Base-by-base conservation (phyloP, 176 grass and related monocot genomes). In the Cymbopogon citratus region DNA sequence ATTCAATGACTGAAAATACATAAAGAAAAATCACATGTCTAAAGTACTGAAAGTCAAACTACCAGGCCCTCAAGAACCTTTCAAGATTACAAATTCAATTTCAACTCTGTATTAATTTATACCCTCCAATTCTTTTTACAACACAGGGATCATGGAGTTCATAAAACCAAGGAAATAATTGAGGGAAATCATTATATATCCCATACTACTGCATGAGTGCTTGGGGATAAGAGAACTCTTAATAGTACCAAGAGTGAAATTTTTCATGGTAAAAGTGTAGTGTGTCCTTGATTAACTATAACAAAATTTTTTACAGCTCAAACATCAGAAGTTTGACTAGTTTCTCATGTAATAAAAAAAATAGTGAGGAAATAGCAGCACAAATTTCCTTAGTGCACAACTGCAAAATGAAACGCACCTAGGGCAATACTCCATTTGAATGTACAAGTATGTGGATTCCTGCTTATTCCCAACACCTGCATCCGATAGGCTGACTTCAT, bases 361-460 rank as follows among this genome's bases (percentile, higher is more conserved):
- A 56, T 24, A 43, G 16, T 9, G 38, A 71, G 34, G 24, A 62
- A 70, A 77, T 31, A 5, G 13, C 31, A 81, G 16, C 9, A 86
- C 48, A 34, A 3, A 19, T 67, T 79, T 60, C 36, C 18, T 33
- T 76, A 10, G 38, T 81, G 38, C 71, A 75, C 39, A 75, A 24
- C 31, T 51, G 83, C 24, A 40, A 38, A 67, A 45, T 27, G 28
- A 68, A 83, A 78, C 74, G 0, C 49, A 98, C 92, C 92, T 89
- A 62, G 92, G 95, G 60, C 95, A 98, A 87, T 94, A 98, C 69
- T 98, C 95, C 95, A 98, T 98, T 93, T 98, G 95, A 71, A 98
- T 98, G 69, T 98, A 98, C 86, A 98, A 81, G 84, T 95, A 94
- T 51, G 92, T 98, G 34, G 71, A 92, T 95, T 95, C 90, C 83